Base-by-base conservation (phyloP, 2,329 filamentous ascomycete species). In the Diaporthe citrichinensis region DNA sequence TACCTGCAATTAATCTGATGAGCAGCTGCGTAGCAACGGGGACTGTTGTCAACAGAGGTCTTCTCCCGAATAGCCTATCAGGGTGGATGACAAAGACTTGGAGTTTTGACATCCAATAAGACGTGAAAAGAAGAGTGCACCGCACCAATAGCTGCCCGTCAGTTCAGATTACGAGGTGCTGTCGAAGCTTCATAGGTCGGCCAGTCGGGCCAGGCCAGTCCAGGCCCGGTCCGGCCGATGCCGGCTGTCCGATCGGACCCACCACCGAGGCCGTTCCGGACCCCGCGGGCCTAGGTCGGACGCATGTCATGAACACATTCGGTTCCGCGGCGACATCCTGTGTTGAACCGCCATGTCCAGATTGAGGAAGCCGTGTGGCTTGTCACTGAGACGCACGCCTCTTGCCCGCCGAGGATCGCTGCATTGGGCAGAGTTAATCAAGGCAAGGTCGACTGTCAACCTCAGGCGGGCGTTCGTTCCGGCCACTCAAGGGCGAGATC, bases 221-320 rank as follows among this genome's bases (percentile, higher is more conserved):
- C 65, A 49, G 65, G 34, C 28, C 65, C 65, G 65, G 34, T 23
- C 49, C 65, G 65, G 65, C 65, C 49, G 46, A 69, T 69, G 65
- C 65, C 65, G 65, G 49, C 46, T 20, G 34, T 41, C 65, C 65
- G 65, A 41, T 69, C 65, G 65, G 65, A 25, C 34, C 65, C 65
- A 69, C 41, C 25, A 44, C 65, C 34, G 65, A 28, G 46, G 28
- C 65, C 34, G 65, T n/a, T 17, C 65, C 46, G 65, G 49, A 3
- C 34, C 65, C 65, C 49, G 34, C 65, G 65, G 65, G 10, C 20
- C 46, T 20, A 6, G 6, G 25, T 69, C 65, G 65, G 65, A 28
- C 12, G 2, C 46, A 53, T 14, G 9, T 6, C 4, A 15, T 3
- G 12, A 4, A 7, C 20, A 53, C 23, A 31, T 8, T 12, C 65